Evolutionary conservation across 192 early-diverging fungal species (phyloP), one percentile per base, ranked within the genome.

Genomic region (Linnemannia schmuckeri): DNA sequence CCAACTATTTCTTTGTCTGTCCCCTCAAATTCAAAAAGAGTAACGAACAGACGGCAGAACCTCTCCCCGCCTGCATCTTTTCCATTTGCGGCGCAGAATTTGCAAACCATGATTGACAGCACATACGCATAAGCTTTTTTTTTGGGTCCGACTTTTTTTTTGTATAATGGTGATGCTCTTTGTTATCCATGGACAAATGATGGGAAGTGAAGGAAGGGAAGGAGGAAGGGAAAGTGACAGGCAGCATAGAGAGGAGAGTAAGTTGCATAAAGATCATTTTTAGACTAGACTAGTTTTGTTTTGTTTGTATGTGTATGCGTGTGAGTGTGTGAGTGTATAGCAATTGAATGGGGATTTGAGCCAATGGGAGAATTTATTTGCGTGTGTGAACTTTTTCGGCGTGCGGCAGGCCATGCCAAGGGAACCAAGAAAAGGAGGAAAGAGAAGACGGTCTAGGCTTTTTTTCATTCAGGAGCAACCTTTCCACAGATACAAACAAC

Each of bases 281-380:
- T 66, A 33, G 27, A 66, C 30, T 66, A 66, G 61, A 1, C 61
- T 66, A 13, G 12, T 33, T 33, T 33, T 57, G 55, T 27, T 57
- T 57, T 57, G n/a, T 57, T 18, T 57, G 24, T 27, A 12, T 46
- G 44, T 46, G 44, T 46, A 46, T 46, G 44, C 44, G 44, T 46
- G 13, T 46, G 13, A 2, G 44, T 15, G 44, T 46, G 44, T 41
- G 40, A 5, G 13, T 24, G 70, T 42, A 7, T 35, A 13, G 70
- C 76, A 49, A 77, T 27, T 46, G 61, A 78, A 44, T 72, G 10
- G n/a, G 44, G 12, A 52, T 2, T 30, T n/a, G 44, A 37, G 61
- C 79, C 79, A 81, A 81, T 81, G 79, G 79, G 79, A 81, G 79
- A 81, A 68, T 81, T 81, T 81, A 55, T 52, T 55, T 6, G 27